Evolutionary conservation across 805 yeast genomes (phyloP), one percentile per base, ranked within the genome.

Genomic region (Monosporozyma yasuniensis): DNA sequence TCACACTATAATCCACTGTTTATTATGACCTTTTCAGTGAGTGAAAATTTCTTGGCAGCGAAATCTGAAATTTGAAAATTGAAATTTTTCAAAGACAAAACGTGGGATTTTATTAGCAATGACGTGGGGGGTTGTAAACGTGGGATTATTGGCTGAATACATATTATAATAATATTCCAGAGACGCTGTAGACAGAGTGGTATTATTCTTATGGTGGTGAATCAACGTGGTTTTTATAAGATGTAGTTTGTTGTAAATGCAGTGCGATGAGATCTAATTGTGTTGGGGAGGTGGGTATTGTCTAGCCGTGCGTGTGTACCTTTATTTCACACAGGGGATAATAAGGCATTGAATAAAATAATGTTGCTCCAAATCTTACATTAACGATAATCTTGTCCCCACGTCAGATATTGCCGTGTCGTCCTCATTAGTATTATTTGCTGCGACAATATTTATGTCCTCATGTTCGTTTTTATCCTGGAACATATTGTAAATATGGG

Each of bases 341-440:
- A n/a, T n/a, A 32, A 32, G 16, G 35, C 5, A 4, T 12, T n/a
- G 35, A 3, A 3, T 10, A 12, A 12, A 11, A 14, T n/a, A n/a
- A 42, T 30, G 22, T 23, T 22, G 10, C 16, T 6, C n/a, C n/a
- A n/a, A n/a, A n/a, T n/a, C n/a, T 72, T 65, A 89, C 88, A 85
- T 86, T 47, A 90, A 69, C 0, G 96, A 84, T 9, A 86, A 77
- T 52, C 97, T 73, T 3, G 89, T 96, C 1, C 97, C 97, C 16
- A 89, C 42, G 6, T 38, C 27, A 9, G 42, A 38, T 2, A 38
- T 38, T 8, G 16, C 27, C 16, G 21, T 12, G 4, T 38, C 42
- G 10, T 38, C 27, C 4, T 21, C 16, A 21, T n/a, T n/a, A n/a
- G n/a, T n/a, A n/a, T n/a, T n/a, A n/a, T 32, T 32, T 14, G 6